Evolutionary conservation across 192 early-diverging fungal genomes (phyloP).

Genomic region (Backusella westeae): DNA sequence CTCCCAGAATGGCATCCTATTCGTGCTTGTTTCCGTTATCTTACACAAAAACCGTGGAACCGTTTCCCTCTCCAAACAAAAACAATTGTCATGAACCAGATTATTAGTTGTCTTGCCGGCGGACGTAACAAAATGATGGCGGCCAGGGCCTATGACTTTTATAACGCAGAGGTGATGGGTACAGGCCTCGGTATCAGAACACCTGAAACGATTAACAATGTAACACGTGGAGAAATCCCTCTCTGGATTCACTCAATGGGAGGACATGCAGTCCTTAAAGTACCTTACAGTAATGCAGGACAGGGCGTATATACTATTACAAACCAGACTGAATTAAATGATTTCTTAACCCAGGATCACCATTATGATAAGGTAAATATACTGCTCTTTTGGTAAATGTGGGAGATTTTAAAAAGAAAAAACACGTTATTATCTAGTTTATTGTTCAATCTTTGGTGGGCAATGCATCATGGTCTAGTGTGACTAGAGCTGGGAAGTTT

Average conservation of each 20-base stretch:
- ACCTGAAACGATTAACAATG: slow-evolving; percentile 87
- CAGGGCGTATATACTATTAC: slow-evolving; percentile 93
- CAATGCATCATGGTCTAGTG: slow-evolving; percentile 79
- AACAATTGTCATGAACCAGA: slow-evolving; percentile 79
- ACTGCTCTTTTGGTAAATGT: background rate
- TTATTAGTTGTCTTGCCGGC: slow-evolving; percentile 82
- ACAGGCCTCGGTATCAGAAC: slow-evolving; percentile 68
- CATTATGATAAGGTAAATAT: slow-evolving; percentile 71
- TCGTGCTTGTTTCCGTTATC: slow-evolving; percentile 83
- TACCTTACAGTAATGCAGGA: slow-evolving; percentile 83
- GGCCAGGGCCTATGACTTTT: slow-evolving; percentile 81
- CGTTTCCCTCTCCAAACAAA: slow-evolving; percentile 75
- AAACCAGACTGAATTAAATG: slow-evolving; percentile 64
- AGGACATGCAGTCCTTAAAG: slow-evolving; percentile 80
- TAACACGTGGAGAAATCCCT: slow-evolving; percentile 78
- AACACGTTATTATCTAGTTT: slow-evolving; percentile 42
- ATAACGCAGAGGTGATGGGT: slow-evolving; percentile 75
- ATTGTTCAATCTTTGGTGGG: slow-evolving; percentile 89
- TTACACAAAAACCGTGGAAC: slow-evolving; percentile 89
- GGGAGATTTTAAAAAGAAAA: background rate
- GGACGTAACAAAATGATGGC: slow-evolving; percentile 93
- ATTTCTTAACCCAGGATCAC: slow-evolving; percentile 74
- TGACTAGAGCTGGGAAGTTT: slow-evolving; percentile 74
- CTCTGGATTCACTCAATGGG: slow-evolving; percentile 86
- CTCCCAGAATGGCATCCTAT: slow-evolving; percentile 73